Evolutionary conservation across 1,139 yeast species (phyloP), one percentile per base, ranked within the genome.

Genomic region (Taphrina flavorubra): DNA sequence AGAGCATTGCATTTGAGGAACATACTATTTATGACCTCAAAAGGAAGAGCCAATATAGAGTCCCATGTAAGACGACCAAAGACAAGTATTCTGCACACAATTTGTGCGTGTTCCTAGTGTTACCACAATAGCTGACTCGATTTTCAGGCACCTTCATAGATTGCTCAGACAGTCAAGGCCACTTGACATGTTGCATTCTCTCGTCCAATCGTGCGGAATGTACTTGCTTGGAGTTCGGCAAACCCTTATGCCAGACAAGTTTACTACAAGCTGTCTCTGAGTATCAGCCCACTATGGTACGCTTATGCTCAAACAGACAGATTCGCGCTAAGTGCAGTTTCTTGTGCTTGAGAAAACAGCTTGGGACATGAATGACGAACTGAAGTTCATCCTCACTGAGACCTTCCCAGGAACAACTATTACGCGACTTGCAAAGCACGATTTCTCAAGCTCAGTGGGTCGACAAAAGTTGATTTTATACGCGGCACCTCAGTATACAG

Each of bases 211-310:
- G 53, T 20, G 60, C 44, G 31, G 20, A 56, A n/a, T 72, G 74
- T 51, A 69, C 72, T 13, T 59, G 72, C 20, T 65, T 82, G 6
- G 80, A 78, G 60, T 71, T 82, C 80, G 18, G 76, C 79, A 2
- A 79, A 77, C 14, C 63, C 8, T 47, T 25, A 44, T 36, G 56
- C 31, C 25, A 51, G 71, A 82, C 81, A 1, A 74, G 84, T 65
- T 80, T 84, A 0, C 74, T 83, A 10, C 82, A 83, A 71, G 81
- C 80, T 69, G 65, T 82, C 0, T 77, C 78, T 31, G 77, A 81
- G 1, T 76, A 76, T 68, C 75, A 76, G 42, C 83, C 84, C 0
- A 73, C 79, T 0, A 81, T 69, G 51, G 69, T 70, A 36, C 51
- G 53, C 36, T 11, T 49, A 25, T 49, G 53, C n/a, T 49, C 8